A percentile compares a stretch with the other conserved stretches of the same genome.
Evolutionary conservation across 225 moss, liverwort and hornwort genomes (phyloP).

Genomic region (Polytrichum formosum): DNA sequence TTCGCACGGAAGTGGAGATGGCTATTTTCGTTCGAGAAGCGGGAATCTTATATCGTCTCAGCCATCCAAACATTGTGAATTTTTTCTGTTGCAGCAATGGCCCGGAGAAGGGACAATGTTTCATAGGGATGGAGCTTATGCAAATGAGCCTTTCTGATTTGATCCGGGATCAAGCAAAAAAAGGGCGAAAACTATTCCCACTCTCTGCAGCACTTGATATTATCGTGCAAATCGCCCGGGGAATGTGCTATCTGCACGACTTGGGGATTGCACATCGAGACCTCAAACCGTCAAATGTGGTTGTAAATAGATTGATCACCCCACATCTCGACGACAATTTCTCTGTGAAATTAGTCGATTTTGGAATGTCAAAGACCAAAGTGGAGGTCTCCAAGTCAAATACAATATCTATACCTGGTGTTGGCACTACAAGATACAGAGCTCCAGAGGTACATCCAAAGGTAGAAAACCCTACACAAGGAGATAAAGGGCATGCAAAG

Average conservation of each 20-base stretch:
- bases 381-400: too few species aligned
- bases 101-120: neutral
- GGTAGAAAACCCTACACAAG: neutral
- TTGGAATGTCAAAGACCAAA: conserved; percentile 12
- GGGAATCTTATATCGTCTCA: too few species aligned
- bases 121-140: conserved; percentile 22
- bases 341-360: conserved; percentile 11
- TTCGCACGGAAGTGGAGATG: too few species aligned
- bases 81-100: conserved; percentile 9
- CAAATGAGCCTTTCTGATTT: conserved; percentile 3
- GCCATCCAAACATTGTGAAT: too few species aligned
- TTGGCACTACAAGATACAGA: neutral
- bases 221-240: conserved; percentile 20
- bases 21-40: too few species aligned
- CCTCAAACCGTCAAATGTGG: too few species aligned
- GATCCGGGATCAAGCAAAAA: neutral
- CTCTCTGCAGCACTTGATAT: conserved; percentile 4
- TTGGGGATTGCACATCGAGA: neutral
- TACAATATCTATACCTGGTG: too few species aligned
- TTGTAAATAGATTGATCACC: neutral
- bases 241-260: conserved; percentile 16
- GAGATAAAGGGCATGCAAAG: neutral
- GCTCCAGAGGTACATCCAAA: conserved; percentile 3
- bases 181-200: neutral
- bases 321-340: neutral